phyloP scores from a whole-genome alignment of 768 basidiomycete species.

The Xanthoconium stramineum region DNA sequence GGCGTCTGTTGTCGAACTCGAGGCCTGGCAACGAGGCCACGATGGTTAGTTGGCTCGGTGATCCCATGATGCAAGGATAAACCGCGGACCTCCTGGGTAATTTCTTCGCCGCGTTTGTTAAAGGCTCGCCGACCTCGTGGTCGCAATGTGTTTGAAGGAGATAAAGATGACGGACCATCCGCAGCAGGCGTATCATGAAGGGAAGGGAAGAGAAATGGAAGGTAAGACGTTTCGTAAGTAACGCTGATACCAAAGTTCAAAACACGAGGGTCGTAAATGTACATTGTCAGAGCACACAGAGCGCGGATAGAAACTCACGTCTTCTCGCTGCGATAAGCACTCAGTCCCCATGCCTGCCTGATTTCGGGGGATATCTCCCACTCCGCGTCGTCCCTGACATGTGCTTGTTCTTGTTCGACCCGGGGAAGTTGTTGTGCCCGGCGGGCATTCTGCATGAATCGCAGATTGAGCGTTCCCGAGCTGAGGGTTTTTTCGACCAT shows the following conservation, averaged over 20 bases:
- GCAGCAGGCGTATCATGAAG: conserved; percentile 24
- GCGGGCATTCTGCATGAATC: conserved; percentile 73
- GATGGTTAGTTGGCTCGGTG: conserved; percentile 16
- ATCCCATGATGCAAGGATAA: conserved; percentile 18
- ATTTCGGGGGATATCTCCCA: conserved; percentile 59
- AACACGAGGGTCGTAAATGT: conserved; percentile 15
- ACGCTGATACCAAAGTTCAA: conserved; percentile 26
- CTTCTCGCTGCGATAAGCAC: conserved; percentile 27
- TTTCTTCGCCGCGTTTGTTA: conserved; percentile 47
- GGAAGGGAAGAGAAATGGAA: conserved; percentile 60
- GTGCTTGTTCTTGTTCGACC: conserved; percentile 49
- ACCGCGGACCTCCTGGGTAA: conserved; percentile 27
- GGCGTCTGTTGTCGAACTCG: conserved; percentile 9
- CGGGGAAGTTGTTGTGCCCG: conserved; percentile 49
- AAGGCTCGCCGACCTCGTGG: conserved; percentile 54
- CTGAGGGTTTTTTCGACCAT: conserved; percentile 51
- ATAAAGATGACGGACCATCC: conserved; percentile 20
- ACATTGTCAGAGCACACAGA: conserved; percentile 13
- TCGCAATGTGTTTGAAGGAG: conserved; percentile 20
- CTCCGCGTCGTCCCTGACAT: conserved; percentile 58
- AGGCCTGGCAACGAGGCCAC: conserved; percentile 19
- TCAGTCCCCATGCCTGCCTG: conserved; percentile 49
- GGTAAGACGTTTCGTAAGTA: conserved; percentile 58
- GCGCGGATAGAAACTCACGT: conserved; percentile 19
- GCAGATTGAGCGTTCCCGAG: conserved; percentile 59